Percentiles rank a stretch among this genome's conserved stretches.
These are phyloP conservation scores for Hypoxylon sp. DNA, from an alignment of 2,329 filamentous ascomycete species.

Conservation along the genomic window DNA sequence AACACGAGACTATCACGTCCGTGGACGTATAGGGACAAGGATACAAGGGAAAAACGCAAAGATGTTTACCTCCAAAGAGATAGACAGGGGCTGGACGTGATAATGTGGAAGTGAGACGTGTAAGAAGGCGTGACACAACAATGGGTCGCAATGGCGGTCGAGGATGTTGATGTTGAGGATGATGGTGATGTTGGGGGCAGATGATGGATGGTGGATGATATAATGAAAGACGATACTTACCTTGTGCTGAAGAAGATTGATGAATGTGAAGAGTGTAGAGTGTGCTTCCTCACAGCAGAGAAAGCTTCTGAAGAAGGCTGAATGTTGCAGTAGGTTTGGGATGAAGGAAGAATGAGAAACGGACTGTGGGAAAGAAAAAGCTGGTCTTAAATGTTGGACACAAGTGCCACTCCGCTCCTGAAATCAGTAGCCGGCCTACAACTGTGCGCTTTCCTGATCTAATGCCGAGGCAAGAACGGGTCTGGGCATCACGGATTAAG, in stretches of 20 bases:
- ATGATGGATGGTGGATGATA: not conserved
- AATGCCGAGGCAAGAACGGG: not conserved
- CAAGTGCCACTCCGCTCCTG: too few relatives aligned
- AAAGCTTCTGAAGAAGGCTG: conserved; percentile 1
- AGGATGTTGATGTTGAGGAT: not conserved
- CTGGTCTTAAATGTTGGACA: not conserved
- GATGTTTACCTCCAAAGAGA: not conserved
- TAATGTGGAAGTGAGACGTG: not conserved
- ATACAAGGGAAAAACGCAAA: not conserved
- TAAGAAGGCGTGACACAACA: conserved; percentile 1
- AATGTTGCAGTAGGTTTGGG: not conserved
- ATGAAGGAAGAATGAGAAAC: conserved; percentile 10
- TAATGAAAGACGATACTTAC: conserved; percentile 23
- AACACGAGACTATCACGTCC: not conserved
- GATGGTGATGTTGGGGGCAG: conserved; percentile 1
- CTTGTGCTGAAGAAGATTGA: conserved; percentile 1
- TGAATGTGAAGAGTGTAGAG: not conserved
- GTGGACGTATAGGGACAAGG: not conserved
- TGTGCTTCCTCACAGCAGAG: not conserved
- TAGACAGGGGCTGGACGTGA: not conserved
- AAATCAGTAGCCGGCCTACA: not conserved
- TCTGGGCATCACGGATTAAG: not conserved
- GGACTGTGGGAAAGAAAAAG: not conserved
- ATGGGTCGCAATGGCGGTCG: not conserved
- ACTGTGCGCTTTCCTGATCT: not conserved